These are phyloP conservation scores for Fusarium camptoceras DNA, from an alignment of 2,329 filamentous ascomycete species.

Conservation along the genomic window DNA sequence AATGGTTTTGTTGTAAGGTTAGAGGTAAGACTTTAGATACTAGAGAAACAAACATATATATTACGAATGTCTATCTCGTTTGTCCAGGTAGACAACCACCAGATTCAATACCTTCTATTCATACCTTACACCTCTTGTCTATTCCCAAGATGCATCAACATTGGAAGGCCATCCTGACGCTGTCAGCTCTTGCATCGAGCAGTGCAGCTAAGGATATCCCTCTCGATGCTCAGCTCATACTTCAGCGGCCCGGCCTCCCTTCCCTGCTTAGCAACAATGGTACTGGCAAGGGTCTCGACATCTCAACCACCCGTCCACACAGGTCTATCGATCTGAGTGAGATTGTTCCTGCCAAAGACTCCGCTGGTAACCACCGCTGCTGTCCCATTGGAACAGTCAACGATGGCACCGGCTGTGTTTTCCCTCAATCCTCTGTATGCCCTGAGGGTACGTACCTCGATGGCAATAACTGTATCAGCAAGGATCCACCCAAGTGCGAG, in stretches of 20 bases:
- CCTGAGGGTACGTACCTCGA: constrained; percentile 20
- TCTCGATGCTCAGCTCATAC: constrained; percentile 2
- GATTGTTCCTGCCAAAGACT: constrained; percentile 12
- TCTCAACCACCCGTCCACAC: not conserved
- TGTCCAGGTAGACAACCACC: not conserved
- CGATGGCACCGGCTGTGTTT: constrained; percentile 29
- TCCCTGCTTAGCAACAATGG: not conserved
- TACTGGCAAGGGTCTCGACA: not conserved
- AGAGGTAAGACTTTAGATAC: not conserved
- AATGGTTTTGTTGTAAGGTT: not conserved
- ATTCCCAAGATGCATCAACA: not conserved
- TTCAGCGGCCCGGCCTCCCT: constrained; percentile 6
- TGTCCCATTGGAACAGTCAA: constrained; percentile 30
- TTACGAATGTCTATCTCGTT: not conserved
- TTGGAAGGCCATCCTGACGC: constrained; percentile 2
- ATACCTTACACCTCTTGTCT: not conserved
- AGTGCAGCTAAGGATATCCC: constrained; percentile 1
- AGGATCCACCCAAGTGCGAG: not conserved
- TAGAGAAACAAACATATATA: not conserved
- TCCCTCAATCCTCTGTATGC: constrained; percentile 30
- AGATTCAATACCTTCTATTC: not conserved
- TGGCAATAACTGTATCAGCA: constrained; percentile 27
- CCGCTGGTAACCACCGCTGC: constrained; percentile 15
- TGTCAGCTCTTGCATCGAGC: not conserved
- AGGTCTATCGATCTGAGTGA: constrained; percentile 13